Evolutionary conservation across 306 rosid genomes (phyloP).

Genomic region (Trichosanthes truncata): DNA sequence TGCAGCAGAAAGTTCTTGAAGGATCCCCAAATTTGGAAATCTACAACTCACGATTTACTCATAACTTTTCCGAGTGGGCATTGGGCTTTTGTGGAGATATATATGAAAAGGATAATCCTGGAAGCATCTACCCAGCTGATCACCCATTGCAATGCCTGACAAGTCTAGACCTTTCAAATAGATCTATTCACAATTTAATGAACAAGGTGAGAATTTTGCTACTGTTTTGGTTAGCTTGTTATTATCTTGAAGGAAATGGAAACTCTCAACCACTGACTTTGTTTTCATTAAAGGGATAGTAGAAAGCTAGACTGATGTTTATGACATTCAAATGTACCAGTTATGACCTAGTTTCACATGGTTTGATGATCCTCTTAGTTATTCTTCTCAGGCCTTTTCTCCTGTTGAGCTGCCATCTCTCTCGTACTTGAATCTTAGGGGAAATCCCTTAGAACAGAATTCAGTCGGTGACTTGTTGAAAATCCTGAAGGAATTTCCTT

Average conservation of each 20-base stretch:
- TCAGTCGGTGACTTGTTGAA: conserved; percentile 42
- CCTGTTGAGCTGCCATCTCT: conserved; percentile 52
- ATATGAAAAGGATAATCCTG: conserved; percentile 66
- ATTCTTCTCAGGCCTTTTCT: conserved; percentile 46
- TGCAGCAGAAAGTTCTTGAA: conserved; percentile 37
- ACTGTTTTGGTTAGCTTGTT: not conserved
- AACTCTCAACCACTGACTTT: not conserved
- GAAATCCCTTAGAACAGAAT: conserved; percentile 62
- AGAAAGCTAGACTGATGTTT: not conserved
- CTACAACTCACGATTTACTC: conserved; percentile 61
- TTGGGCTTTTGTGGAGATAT: conserved; percentile 80
- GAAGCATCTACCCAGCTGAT: conserved; percentile 33
- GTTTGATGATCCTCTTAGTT: not conserved
- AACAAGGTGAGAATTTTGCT: conserved; percentile 36
- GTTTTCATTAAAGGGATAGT: not conserved
- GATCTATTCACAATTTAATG: conserved; percentile 56
- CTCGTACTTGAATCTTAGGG: conserved; percentile 61
- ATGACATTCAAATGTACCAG: not conserved
- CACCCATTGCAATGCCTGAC: conserved; percentile 32
- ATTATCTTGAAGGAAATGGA: not conserved
- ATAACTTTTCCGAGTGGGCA: conserved; percentile 67
- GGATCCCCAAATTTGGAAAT: conserved; percentile 57
- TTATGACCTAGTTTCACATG: not conserved
- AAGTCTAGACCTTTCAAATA: conserved; percentile 64
- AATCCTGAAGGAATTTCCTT: conserved; percentile 47